Base-by-base conservation (phyloP, 306 rosid species). In the Lathyrus sativus region DNA sequence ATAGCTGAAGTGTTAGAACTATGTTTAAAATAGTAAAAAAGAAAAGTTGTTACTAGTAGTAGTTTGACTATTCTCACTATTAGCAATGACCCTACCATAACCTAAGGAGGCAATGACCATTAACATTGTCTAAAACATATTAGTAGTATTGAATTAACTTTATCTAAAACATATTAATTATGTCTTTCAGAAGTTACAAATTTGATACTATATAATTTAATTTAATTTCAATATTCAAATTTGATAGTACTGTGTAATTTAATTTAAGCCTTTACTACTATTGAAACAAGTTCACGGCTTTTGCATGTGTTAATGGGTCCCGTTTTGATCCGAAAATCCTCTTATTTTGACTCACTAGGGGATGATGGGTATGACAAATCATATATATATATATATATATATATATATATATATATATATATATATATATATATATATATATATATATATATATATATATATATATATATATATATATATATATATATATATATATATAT, bases 261-360 rank as follows among this genome's bases (percentile, higher is more conserved):
- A 35, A 35, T 35, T 33, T 33, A 33, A 33, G 38, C 38, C 8
- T 33, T 7, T 35, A 35, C 39, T 5, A 46, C 18, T 28, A 22
- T 28, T 56, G 2, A 28, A 56, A 28, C 62, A 56, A 28, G 61
- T 61, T 71, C 37, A 61, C 2, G 70, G 31, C 18, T 35, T 63
- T 63, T 26, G 57, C 63, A 62, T 62, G 29, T 49, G 69, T 45
- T 29, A 61, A 45, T 50, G 79, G 91, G 84, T 12, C 84, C 84
- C 85, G 46, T 61, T 79, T 84, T 70, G 84, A 87, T 82, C 29
- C 49, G 56, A 55, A 28, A 53, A 86, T 81, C 85, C 69, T n/a
- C 53, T 67, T 62, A 60, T 45, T 60, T 79, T 68, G 83, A 68
- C 74, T 65, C 71, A 11, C 44, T 28, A 39, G 18, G 12, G 8